Evolutionary conservation across 2,329 filamentous ascomycete genomes (phyloP).

Genomic region (Bipolaris oryzae): DNA sequence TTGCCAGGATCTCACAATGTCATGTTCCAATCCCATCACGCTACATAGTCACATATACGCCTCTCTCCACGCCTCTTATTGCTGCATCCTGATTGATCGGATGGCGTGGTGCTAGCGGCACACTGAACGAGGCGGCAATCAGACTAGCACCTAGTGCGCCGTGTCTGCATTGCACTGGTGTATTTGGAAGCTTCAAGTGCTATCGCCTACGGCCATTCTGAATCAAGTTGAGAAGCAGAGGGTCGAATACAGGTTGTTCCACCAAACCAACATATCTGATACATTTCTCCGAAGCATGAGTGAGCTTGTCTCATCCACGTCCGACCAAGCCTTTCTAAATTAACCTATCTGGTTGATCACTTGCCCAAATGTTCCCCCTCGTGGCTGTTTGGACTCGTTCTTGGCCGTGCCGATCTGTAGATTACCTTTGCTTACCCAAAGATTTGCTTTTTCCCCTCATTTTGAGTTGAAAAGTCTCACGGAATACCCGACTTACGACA

Average conservation of each 20-base stretch:
- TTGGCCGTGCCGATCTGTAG: neutral
- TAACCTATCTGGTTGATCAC: constrained; percentile 21
- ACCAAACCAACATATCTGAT: constrained; percentile 2
- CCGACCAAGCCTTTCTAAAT: constrained; percentile 19
- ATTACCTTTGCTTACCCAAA: neutral
- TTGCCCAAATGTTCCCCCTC: constrained; percentile 21
- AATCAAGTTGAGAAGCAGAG: neutral
- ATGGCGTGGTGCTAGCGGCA: constrained; percentile 22
- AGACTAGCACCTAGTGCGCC: constrained; percentile 6
- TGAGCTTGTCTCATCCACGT: constrained; percentile 23
- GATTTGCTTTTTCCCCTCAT: neutral
- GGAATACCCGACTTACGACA: neutral
- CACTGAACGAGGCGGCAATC: constrained; percentile 16
- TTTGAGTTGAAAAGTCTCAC: neutral
- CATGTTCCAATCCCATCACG: constrained; percentile 22
- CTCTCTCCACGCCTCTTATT: constrained; percentile 18
- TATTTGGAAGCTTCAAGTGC: constrained; percentile 4
- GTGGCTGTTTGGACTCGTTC: constrained; percentile 24
- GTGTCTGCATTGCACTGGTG: constrained; percentile 1
- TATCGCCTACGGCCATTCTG: constrained; percentile 1
- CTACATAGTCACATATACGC: constrained; percentile 33
- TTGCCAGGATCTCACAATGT: constrained; percentile 21
- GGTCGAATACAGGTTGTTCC: neutral
- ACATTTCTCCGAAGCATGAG: constrained; percentile 1
- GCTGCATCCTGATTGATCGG: constrained; percentile 29